Conservation (phyloP, 2,329 filamentous ascomycete genomes). For the Trichophyton simii region DNA sequence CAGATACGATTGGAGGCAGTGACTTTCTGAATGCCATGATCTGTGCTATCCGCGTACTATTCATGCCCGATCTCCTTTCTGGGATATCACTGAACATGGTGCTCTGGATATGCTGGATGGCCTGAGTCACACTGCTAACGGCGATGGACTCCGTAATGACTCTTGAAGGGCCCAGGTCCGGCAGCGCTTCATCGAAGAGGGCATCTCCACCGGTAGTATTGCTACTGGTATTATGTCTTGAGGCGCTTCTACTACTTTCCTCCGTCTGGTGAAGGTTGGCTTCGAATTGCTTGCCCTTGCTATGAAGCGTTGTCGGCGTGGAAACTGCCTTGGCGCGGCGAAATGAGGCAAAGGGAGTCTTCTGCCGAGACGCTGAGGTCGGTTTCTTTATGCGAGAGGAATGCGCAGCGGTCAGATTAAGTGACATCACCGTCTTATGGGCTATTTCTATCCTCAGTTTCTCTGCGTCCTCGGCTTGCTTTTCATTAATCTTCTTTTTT, state of each 20-base stretch:
- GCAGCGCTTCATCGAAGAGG: conserved; percentile 31
- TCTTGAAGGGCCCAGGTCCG: conserved; percentile 40
- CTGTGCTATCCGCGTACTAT: conserved; percentile 47
- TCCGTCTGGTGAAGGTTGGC: conserved; percentile 5
- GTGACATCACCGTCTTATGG: conserved; percentile 27
- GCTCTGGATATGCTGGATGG: conserved; percentile 40
- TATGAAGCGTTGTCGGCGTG: neutral
- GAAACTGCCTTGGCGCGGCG: conserved; percentile 28
- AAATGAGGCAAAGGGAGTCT: conserved; percentile 30
- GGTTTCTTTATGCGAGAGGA: conserved; percentile 36
- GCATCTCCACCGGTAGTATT: neutral
- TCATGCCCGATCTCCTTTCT: conserved; percentile 46
- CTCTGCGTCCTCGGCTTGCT: neutral
- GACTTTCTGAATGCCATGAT: conserved; percentile 44
- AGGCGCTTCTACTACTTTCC: conserved; percentile 16
- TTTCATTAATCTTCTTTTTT: neutral
- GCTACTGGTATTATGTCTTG: conserved; percentile 4
- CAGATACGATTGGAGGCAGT: conserved; percentile 46
- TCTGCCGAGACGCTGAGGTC: conserved; percentile 21
- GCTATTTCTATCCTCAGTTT: neutral
- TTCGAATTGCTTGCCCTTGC: conserved; percentile 7
- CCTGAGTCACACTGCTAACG: conserved; percentile 40
- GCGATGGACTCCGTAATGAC: conserved; percentile 37
- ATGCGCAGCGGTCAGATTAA: conserved; percentile 37
- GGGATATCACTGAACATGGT: conserved; percentile 47